Percentiles rank a stretch among this genome's conserved stretches.
Evolutionary conservation across 73 alveolate species (phyloP).

Genomic region (Symbiodinium pilosum): DNA sequence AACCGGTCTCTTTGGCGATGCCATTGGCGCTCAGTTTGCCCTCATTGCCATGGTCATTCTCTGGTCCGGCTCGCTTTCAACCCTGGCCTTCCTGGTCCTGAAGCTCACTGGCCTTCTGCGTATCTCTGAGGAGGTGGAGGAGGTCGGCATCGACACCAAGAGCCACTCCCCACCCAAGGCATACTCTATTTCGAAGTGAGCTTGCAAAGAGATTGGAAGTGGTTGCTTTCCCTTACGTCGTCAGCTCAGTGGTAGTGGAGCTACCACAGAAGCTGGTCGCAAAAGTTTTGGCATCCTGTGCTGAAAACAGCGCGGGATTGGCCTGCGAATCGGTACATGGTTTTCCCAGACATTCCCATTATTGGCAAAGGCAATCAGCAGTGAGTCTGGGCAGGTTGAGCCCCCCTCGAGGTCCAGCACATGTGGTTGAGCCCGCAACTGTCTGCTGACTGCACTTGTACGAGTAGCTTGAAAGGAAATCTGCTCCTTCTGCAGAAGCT

Average conservation of each 20-base stretch:
- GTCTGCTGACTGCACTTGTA: no score
- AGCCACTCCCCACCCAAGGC: constrained; percentile 92
- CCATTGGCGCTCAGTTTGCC: constrained; percentile 16
- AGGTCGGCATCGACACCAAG: constrained; percentile 74
- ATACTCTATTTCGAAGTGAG: constrained; percentile 17
- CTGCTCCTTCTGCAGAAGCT: neutral
- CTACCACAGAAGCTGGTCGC: neutral
- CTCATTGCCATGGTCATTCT: constrained; percentile 7
- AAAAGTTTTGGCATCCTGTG: neutral
- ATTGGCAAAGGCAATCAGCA: no score
- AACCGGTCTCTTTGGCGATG: neutral
- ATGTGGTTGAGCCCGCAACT: no score
- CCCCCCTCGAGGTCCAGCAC: no score
- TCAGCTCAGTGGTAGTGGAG: neutral
- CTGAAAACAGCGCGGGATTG: neutral
- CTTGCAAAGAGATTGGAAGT: no score
- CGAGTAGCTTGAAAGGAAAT: no score
- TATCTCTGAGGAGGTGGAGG: constrained; percentile 32
- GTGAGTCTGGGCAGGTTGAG: no score
- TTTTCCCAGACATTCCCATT: neutral
- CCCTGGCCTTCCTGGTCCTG: constrained; percentile 23
- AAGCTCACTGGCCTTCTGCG: constrained; percentile 18
- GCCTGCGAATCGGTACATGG: neutral
- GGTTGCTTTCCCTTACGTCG: neutral
- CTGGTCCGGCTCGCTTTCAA: constrained; percentile 40